Conservation (phyloP, 352 stramenopile species). For the Globisporangium yorkense region DNA sequence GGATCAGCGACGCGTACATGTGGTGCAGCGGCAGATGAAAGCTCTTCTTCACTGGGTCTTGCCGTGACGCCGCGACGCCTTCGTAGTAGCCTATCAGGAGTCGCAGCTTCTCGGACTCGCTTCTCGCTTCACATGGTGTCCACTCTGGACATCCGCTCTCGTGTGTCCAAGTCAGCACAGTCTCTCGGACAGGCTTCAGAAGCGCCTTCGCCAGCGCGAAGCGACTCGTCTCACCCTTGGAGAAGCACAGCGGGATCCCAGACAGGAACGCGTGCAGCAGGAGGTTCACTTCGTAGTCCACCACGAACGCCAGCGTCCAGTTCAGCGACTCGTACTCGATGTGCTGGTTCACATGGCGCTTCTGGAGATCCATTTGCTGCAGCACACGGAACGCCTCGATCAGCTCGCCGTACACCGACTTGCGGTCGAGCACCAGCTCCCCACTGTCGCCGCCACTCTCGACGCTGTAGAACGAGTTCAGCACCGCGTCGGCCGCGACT, state of each 20-base stretch:
- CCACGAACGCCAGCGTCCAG: constrained; percentile 80
- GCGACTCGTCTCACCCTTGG: constrained; percentile 13
- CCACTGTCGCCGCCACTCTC: constrained; percentile 6
- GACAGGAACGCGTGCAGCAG: constrained; percentile 60
- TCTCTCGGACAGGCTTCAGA: constrained; percentile 30
- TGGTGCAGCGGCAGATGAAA: constrained; percentile 77
- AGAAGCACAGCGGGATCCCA: constrained; percentile 52
- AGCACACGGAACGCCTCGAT: constrained; percentile 57
- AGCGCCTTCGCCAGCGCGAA: constrained; percentile 38
- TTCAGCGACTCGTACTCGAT: constrained; percentile 83
- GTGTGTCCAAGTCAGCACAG: constrained; percentile 25
- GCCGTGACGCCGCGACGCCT: constrained; percentile 14
- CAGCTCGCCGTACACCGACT: constrained; percentile 49
- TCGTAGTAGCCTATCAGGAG: constrained; percentile 37
- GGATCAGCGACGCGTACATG: constrained; percentile 58
- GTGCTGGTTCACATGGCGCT: constrained; percentile 54
- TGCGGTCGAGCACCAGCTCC: constrained; percentile 18
- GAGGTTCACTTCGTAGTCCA: constrained; percentile 81
- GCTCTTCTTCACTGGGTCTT: constrained; percentile 42
- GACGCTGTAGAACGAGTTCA: constrained; percentile 49
- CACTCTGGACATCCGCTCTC: constrained; percentile 34
- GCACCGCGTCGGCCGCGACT: constrained; percentile 46
- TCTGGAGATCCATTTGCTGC: constrained; percentile 81
- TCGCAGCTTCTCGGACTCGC: constrained; percentile 15
- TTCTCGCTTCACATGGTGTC: constrained; percentile 7